Conservation (phyloP, 345 rosid genomes). For the Dovyalis caffra region DNA sequence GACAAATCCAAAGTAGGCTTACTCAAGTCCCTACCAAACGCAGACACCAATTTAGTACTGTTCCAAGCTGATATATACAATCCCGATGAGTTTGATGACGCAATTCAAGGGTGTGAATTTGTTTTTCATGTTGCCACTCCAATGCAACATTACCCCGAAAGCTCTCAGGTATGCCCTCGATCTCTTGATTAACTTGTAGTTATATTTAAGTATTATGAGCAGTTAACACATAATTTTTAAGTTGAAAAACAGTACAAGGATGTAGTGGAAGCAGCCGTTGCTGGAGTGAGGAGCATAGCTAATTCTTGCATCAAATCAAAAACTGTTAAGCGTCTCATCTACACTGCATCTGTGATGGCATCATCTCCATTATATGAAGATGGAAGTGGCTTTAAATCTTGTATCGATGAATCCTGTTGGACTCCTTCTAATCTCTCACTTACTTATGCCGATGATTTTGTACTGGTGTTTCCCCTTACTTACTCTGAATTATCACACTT, state of each 20-base stretch:
- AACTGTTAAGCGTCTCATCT: conserved; percentile 34
- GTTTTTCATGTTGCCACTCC: conserved; percentile 35
- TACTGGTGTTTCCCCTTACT: not conserved
- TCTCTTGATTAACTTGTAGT: not conserved
- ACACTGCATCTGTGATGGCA: conserved; percentile 27
- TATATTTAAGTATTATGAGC: not conserved
- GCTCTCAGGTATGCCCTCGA: conserved; percentile 7
- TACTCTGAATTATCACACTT: not conserved
- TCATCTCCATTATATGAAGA: conserved; percentile 23
- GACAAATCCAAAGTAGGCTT: conserved; percentile 25
- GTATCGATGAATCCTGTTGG: conserved; percentile 33
- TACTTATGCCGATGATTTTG: not conserved
- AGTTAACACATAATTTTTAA: not conserved
- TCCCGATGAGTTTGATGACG: conserved; percentile 21
- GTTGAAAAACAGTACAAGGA: conserved; percentile 19
- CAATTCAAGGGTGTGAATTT: conserved; percentile 27
- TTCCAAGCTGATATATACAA: conserved; percentile 34
- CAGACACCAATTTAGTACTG: conserved; percentile 25
- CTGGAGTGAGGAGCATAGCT: conserved; percentile 13
- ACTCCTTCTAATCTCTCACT: conserved; percentile 19
- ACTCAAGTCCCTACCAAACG: conserved; percentile 30
- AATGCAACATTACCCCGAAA: not conserved
- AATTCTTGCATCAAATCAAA: conserved; percentile 19
- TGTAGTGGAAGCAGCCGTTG: conserved; percentile 21
- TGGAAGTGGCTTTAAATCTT: conserved; percentile 9